phyloP scores from a whole-genome alignment of 441 rosid genomes.

The Populus trichocarpa region DNA sequence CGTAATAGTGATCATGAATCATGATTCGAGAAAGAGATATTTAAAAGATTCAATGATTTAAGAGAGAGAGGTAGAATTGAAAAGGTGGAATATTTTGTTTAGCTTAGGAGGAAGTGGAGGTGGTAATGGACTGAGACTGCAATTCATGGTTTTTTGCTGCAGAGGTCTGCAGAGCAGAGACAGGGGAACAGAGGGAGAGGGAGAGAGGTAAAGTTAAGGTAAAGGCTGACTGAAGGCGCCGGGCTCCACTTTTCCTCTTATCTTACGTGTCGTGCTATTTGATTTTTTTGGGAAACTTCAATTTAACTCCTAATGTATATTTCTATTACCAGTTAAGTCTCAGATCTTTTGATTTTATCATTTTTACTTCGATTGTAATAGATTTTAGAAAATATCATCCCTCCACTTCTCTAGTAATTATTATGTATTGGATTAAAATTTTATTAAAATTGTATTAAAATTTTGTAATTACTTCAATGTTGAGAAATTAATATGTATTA shows the following conservation, averaged over 20 bases:
- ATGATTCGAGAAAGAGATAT: neutral
- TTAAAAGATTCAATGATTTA: neutral
- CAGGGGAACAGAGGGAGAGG: neutral
- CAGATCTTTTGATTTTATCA: too few species aligned
- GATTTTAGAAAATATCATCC: too few species aligned
- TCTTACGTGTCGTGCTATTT: slow-evolving; percentile 23
- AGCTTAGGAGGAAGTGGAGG: neutral
- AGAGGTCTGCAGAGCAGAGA: slow-evolving; percentile 8
- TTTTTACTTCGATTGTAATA: too few species aligned
- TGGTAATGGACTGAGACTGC: slow-evolving; percentile 11
- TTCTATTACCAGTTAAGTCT: neutral
- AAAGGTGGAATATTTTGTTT: neutral
- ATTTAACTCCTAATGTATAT: neutral
- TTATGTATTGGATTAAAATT: too few species aligned
- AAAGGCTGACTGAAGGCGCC: slow-evolving; percentile 35
- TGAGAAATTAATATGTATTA: too few species aligned
- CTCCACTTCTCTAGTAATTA: too few species aligned
- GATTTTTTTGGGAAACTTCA: neutral
- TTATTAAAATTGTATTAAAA: too few species aligned
- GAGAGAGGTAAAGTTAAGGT: slow-evolving; percentile 5
- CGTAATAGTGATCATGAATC: neutral
- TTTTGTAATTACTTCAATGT: too few species aligned
- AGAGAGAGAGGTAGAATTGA: neutral
- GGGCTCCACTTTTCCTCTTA: slow-evolving; percentile 23
- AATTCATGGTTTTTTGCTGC: slow-evolving; percentile 3